phyloP scores from a whole-genome alignment of 1,139 yeast species.

The Diutina mesorugosa region DNA sequence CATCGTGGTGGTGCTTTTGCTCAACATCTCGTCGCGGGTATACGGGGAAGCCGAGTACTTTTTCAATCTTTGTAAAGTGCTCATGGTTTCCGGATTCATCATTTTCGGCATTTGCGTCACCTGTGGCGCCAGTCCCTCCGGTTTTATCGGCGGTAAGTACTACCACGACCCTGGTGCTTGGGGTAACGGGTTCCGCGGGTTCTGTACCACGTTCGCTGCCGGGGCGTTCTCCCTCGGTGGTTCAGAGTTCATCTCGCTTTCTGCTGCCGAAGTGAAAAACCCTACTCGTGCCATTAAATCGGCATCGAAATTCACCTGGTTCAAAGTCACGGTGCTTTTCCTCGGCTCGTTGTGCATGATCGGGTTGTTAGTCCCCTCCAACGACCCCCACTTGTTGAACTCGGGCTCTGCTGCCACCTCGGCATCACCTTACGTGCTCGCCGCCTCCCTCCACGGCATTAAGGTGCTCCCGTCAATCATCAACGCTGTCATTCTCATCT shows the following conservation, averaged over 20 bases:
- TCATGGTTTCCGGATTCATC: slow-evolving; percentile 26
- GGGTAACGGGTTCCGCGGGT: slow-evolving; percentile 19
- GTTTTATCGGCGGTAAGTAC: slow-evolving; percentile 41
- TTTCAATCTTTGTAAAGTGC: slow-evolving; percentile 23
- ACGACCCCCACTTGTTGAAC: slow-evolving; percentile 26
- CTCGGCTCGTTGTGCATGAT: slow-evolving; percentile 30
- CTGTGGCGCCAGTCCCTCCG: slow-evolving; percentile 20
- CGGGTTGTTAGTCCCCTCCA: slow-evolving; percentile 31
- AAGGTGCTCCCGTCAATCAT: slow-evolving; percentile 26
- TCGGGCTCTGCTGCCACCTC: slow-evolving; percentile 24
- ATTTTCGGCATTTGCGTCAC: slow-evolving; percentile 27
- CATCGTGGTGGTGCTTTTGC: slow-evolving; percentile 18
- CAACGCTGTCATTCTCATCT: slow-evolving; percentile 29
- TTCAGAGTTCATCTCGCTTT: slow-evolving; percentile 26
- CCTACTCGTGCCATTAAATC: slow-evolving; percentile 31
- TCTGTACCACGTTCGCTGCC: slow-evolving; percentile 28
- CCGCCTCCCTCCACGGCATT: slow-evolving; percentile 28
- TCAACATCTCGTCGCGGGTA: slow-evolving; percentile 28
- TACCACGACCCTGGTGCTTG: slow-evolving; percentile 48
- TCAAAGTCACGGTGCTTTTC: slow-evolving; percentile 24
- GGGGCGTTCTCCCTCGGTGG: slow-evolving; percentile 35
- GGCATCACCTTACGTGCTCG: slow-evolving; percentile 34
- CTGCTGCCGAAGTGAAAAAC: slow-evolving; percentile 35
- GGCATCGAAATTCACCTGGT: slow-evolving; percentile 29
- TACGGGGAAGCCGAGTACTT: slow-evolving; percentile 33